Base-by-base conservation (phyloP, 2,329 filamentous ascomycete species). In the Aspergillus sp. region DNA sequence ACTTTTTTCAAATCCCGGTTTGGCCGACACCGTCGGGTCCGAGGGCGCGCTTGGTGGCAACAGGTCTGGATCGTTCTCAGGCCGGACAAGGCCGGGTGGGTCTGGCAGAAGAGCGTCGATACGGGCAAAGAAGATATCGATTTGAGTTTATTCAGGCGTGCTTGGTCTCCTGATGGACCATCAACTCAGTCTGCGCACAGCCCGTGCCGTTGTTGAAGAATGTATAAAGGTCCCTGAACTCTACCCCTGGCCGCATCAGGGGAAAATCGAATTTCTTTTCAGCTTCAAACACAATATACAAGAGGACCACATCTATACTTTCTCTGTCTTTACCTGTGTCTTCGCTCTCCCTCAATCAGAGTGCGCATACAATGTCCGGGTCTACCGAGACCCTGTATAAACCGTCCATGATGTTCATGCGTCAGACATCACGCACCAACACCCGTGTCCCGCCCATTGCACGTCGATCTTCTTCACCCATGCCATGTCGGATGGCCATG, bases 381-480 rank as follows among this genome's bases (percentile, higher is more conserved):
- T 16, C 51, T 13, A n/a, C 48, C 47, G 51, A 53, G 20, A 36
- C 40, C 11, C 5, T 52, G 5, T 43, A 44, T 10, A 51, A 45
- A 20, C 42, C 48, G 16, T 41, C 52, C 14, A 36, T 34, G 42
- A 40, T 36, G 23, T 23, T 51, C 14, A 38, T 54, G 45, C 50
- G 52, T 6, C 52, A 53, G 32, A 38, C 53, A 31, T 34, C 56
- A 11, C 58, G 50, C 47, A 42, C 50, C 14, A 59, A 55, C 55
- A 47, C 47, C 5, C 58, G 58, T 6, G 48, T 61, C 23, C 59
- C 58, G 10, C 55, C 59, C 1, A 59, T 58, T 10, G 56, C 53
- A 2, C 52, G 46, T n/a, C 56, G 49, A 25, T 54, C 45, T 13
- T 21, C 38, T 16, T 52, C 49, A 5, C 47, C 53, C 10, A 29